phyloP scores from a whole-genome alignment of 2,329 filamentous ascomycete species.

The Aureobasidium mangrovei region DNA sequence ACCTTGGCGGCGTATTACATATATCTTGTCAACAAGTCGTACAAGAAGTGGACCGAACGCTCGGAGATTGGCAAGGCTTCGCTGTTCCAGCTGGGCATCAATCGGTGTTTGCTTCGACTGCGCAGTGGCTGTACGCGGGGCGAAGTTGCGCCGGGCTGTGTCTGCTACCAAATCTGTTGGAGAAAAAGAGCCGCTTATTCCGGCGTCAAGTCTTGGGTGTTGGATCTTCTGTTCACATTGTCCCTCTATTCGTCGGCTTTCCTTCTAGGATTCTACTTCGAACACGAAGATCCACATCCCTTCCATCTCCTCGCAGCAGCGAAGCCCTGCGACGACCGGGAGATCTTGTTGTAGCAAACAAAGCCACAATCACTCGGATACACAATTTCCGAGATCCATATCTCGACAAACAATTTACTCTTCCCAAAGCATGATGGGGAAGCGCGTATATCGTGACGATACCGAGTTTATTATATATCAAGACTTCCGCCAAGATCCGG shows the following conservation, averaged over 20 bases:
- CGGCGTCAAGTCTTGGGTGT: background rate
- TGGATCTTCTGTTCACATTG: background rate
- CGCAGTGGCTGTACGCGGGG: background rate
- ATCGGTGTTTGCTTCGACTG: background rate
- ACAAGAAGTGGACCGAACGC: background rate
- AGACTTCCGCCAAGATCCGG: background rate
- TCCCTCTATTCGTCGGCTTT: background rate
- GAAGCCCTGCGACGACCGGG: background rate
- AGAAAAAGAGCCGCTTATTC: background rate
- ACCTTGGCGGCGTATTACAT: constrained; percentile 10
- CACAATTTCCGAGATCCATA: constrained; percentile 4
- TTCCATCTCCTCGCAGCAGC: background rate
- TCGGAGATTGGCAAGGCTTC: constrained; percentile 8
- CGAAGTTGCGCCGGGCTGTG: background rate
- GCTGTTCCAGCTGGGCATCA: background rate
- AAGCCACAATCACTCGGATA: background rate
- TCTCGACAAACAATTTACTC: background rate
- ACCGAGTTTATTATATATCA: background rate
- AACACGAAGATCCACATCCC: constrained; percentile 3
- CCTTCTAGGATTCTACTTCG: background rate
- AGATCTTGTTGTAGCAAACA: background rate
- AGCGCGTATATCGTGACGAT: constrained; percentile 1
- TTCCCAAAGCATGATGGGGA: background rate
- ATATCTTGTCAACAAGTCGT: background rate
- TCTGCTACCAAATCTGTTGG: background rate